Conservation (phyloP, 768 basidiomycete genomes). For the Boletus subcaerulescens region DNA sequence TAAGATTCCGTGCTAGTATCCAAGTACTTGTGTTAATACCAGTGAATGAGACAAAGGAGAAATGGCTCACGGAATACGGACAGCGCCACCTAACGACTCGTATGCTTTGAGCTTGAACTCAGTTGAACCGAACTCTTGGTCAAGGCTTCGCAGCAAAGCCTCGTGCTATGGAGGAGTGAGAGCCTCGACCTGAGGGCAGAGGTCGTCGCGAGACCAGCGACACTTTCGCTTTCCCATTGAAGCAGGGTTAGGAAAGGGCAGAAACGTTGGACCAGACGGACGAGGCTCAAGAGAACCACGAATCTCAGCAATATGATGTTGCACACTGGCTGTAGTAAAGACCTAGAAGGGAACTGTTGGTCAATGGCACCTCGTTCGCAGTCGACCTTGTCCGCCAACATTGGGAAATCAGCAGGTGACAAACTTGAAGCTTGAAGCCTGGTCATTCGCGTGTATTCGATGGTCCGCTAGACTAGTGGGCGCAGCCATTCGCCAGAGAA, state of each 20-base stretch:
- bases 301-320: neutral
- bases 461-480: neutral
- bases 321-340: neutral
- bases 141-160: slow-evolving; percentile 21
- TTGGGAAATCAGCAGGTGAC: neutral
- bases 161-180: slow-evolving; percentile 15
- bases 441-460: neutral
- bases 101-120: slow-evolving; percentile 31
- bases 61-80: slow-evolving; percentile 31
- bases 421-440: neutral
- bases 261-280: neutral
- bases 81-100: slow-evolving; percentile 35
- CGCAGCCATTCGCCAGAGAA: neutral
- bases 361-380: slow-evolving; percentile 5
- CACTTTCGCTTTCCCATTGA: neutral
- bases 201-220: slow-evolving; percentile 3
- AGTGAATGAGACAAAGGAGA: neutral
- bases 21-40: neutral
- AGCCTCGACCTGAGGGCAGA: slow-evolving; percentile 29
- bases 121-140: slow-evolving; percentile 17
- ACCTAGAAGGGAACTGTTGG: neutral
- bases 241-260: neutral
- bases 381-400: slow-evolving; percentile 8
- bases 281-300: slow-evolving; percentile 7
- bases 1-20: slow-evolving; percentile 49